phyloP scores from a whole-genome alignment of 2,329 filamentous ascomycete species.

The Chrysosporium keratinophilum region DNA sequence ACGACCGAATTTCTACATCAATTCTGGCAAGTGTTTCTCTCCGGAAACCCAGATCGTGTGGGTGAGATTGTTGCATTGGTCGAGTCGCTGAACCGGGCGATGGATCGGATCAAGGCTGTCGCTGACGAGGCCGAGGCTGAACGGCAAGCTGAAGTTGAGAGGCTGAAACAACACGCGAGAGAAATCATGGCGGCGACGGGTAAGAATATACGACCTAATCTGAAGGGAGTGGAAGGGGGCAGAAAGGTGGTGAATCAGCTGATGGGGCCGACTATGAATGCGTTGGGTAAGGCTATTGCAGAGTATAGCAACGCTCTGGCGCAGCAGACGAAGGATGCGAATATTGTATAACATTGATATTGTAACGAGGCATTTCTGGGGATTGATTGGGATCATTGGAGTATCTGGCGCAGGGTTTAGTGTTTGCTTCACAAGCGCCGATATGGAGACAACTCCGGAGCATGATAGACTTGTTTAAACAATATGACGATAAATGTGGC shows the following conservation, averaged over 20 bases:
- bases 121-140: conserved; percentile 69
- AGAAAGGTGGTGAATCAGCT: conserved; percentile 63
- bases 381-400: not conserved
- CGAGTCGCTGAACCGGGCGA: conserved; percentile 68
- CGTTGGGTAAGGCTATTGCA: conserved; percentile 58
- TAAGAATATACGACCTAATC: conserved; percentile 60
- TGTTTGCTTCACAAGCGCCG: not conserved
- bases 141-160: conserved; percentile 55
- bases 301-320: conserved; percentile 62
- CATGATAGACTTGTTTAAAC: not conserved
- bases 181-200: conserved; percentile 62
- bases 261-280: conserved; percentile 61
- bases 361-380: not conserved
- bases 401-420: not conserved
- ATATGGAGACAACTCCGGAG: not conserved
- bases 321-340: conserved; percentile 40
- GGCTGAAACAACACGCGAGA: conserved; percentile 58
- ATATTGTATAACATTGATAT: conserved; percentile 9
- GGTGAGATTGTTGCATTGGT: conserved; percentile 70
- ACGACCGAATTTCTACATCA: conserved; percentile 94
- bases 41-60: conserved; percentile 71
- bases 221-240: conserved; percentile 59
- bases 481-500: no score
- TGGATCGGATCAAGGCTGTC: conserved; percentile 69
- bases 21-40: conserved; percentile 89